Percentiles rank a stretch among this genome's conserved stretches.
These are phyloP conservation scores for Tripterygium wilfordii DNA, from an alignment of 177 flowering plant species.

Conservation along the genomic window DNA sequence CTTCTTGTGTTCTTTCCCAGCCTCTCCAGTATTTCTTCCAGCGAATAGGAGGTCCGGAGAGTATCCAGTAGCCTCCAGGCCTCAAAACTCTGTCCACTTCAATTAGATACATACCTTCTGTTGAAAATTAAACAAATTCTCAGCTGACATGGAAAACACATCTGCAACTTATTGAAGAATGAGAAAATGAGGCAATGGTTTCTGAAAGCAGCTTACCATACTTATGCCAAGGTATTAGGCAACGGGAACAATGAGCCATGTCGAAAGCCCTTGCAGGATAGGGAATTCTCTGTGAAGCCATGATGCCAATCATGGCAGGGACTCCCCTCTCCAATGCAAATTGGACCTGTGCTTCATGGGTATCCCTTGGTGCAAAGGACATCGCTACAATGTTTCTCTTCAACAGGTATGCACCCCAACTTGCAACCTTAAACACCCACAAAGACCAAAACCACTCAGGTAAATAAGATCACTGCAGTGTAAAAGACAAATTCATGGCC, in stretches of 20 bases:
- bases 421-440: slow-evolving; percentile 58
- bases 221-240: slow-evolving; percentile 76
- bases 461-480: too few species aligned
- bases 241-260: slow-evolving; percentile 95
- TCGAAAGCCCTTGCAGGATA: slow-evolving; percentile 92
- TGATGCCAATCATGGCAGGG: slow-evolving; percentile 80
- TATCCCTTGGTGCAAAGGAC: slow-evolving; percentile 87
- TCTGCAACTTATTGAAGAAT: too few species aligned
- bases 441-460: too few species aligned
- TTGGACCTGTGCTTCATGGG: slow-evolving; percentile 88
- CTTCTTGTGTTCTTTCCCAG: slow-evolving; percentile 87
- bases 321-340: slow-evolving; percentile 84
- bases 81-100: slow-evolving; percentile 86
- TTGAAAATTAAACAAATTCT: not conserved
- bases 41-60: slow-evolving; percentile 81
- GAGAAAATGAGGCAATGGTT: too few species aligned
- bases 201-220: too few species aligned
- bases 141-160: too few species aligned
- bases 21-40: slow-evolving; percentile 90
- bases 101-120: slow-evolving; percentile 73
- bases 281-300: slow-evolving; percentile 64
- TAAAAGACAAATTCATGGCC: too few species aligned
- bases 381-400: slow-evolving; percentile 60
- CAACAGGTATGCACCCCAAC: slow-evolving; percentile 78
- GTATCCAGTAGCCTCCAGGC: slow-evolving; percentile 94